phyloP scores from a whole-genome alignment of 78 protist genomes.

The Speleostelium caveatum region DNA sequence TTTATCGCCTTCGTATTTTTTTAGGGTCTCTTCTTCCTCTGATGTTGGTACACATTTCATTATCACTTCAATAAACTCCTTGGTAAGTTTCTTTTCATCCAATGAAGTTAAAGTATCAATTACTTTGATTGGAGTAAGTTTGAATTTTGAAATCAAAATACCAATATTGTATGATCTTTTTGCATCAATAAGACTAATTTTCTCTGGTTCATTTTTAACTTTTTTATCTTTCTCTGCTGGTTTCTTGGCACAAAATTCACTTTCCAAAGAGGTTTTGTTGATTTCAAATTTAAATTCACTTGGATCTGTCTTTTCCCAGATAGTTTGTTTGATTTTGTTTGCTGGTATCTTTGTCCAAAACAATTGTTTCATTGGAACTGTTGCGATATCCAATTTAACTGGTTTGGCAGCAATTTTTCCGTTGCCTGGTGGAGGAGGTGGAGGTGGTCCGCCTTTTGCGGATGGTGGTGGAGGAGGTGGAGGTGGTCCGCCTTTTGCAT shows the following conservation, averaged over 20 bases:
- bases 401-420: neutral
- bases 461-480: conserved; percentile 33
- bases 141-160: conserved; percentile 37
- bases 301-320: conserved; percentile 39
- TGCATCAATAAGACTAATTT: neutral
- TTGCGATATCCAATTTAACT: conserved; percentile 16
- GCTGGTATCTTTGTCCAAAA: conserved; percentile 39
- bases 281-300: conserved; percentile 12
- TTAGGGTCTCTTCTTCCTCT: conserved; percentile 47
- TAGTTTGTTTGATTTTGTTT: conserved; percentile 16
- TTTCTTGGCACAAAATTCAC: conserved; percentile 27
- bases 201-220: conserved; percentile 17
- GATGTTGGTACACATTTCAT: conserved; percentile 12
- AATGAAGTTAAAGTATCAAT: conserved; percentile 54
- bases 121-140: conserved; percentile 43
- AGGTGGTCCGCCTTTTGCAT: neutral
- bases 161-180: conserved; percentile 44
- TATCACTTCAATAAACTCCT: conserved; percentile 42
- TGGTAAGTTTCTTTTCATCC: conserved; percentile 64
- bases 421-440: conserved; percentile 54
- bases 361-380: conserved; percentile 68
- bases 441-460: conserved; percentile 28
- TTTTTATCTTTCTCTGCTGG: neutral
- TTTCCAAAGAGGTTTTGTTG: conserved; percentile 8
- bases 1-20: conserved; percentile 56